Base-by-base conservation (phyloP, 345 rosid genomes). In the Abelmoschus esculentus region DNA sequence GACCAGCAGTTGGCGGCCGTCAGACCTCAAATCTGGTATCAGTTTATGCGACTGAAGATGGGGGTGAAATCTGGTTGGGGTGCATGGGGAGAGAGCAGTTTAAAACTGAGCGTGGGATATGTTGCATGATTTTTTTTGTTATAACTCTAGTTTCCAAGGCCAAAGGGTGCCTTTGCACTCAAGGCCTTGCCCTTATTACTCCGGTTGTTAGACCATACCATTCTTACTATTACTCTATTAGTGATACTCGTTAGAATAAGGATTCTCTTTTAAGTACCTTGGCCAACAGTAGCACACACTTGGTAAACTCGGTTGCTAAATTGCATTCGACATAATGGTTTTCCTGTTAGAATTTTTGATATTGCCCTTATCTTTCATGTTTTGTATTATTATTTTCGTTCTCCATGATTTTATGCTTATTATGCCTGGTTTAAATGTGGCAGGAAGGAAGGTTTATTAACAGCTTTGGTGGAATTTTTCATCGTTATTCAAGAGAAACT, bases 121-220 rank as follows among this genome's bases (percentile, higher is more conserved):
- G 26, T 22, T 0, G 26, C 26, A 22, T 22, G 1, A 1, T 22
- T 22, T 22, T 22, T 22, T 22, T 22, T 81, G 2, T 88, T 85
- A 80, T 87, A 89, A 89, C 72, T 81, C 90, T 76, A 77, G 82
- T 80, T 77, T 78, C 87, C 83, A 65, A 87, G 84, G 86, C 66
- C 80, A 57, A 87, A 82, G 85, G 59, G 67, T 68, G 68, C 52
- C 70, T 77, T 75, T 75, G 70, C 81, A 75, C 76, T 74, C 76
- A 40, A 73, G 78, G 66, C 56, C 80, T 61, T 71, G 28, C 64
- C 72, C 78, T 72, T 62, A 54, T 60, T n/a, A 78, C 71, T 38
- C 71, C 71, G n/a, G n/a, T n/a, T n/a, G 40, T 36, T 36, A 36
- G 40, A 13, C 17, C 6, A 0, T 64, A 63, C 34, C 1, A 19